Base-by-base conservation (phyloP, 176 grass and related monocot genomes). In the Secale cereale region DNA sequence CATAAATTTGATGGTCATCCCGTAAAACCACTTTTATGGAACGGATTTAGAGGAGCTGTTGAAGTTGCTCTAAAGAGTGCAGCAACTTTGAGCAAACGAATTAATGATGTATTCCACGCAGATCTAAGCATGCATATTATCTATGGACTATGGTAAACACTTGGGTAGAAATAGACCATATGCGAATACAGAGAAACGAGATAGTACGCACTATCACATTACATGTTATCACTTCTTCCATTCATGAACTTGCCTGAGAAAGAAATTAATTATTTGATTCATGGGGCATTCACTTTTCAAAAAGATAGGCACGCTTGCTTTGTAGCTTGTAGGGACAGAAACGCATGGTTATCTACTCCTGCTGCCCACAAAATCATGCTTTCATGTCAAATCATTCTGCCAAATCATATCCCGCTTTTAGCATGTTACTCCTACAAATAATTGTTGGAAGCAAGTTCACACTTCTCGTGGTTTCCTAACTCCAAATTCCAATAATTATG, bases 261-360 rank as follows among this genome's bases (percentile, higher is more conserved):
- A 50, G 13, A 14, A 50, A 50, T 50, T 6, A 59, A 43, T 74
- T 40, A 46, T 74, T 79, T 19, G 66, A 56, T 67, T 20, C 45
- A 43, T 33, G 45, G 45, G 59, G 9, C 26, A 65, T 74, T 65
- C 30, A 85, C 81, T 74, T 89, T 80, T 27, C 7, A 4, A 12
- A 65, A 56, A 75, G 56, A n/a, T 6, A 70, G 20, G 7, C 10
- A 69, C 0, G 28, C 25, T 59, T 75, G 45, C 82, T 89, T 85
- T 89, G 29, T 70, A 68, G 87, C 85, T 85, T 89, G 29, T 70
- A 68, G 87, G 77, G 70, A 89, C 87, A 89, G 2, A 63, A 85
- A 85, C 27, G n/a, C 77, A 81, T 66, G 45, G 26, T 59, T 59
- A 76, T 85, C 46, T 74, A 20, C 68, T 69, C 35, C 35, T 85